Evolutionary conservation across 805 yeast species (phyloP), one percentile per base, ranked within the genome.

Genomic region (Suhomyces canberraensis): DNA sequence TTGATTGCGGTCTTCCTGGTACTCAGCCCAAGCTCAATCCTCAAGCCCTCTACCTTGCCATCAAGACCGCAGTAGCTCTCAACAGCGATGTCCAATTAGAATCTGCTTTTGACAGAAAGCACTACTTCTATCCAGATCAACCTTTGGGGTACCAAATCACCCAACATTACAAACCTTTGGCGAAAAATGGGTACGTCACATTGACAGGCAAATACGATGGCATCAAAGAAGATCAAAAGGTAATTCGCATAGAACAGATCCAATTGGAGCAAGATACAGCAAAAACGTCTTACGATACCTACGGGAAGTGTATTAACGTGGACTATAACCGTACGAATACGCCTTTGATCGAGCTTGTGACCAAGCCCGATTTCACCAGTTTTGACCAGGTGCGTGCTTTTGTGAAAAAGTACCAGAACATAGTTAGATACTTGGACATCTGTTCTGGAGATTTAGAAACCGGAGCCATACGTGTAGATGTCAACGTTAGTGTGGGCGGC

Each of bases 211-310:
- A 72, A 24, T 66, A 70, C 37, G 96, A 89, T 53, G 78, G 73
- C 7, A 66, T 77, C 2, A 51, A 63, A 2, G 56, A 60, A 3
- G 58, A 60, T 2, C 63, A 58, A 20, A 73, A 79, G 34, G 51
- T 42, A 4, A 83, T 89, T 7, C 60, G 75, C 2, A 79, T 93
- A 17, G 79, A 75, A 37, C 97, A 91, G 59, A 61, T 93, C 26
- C 98, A 93, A 56, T 62, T 93, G 16, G 98, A 93, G 55, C 98
- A 93, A 60, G 98, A 91, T 54, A 91, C 97, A 0, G 98, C 95
- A 2, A 81, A 87, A 50, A 76, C 91, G 1, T 65, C 73, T 13
- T 82, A 87, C 56, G 64, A 65, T 35, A 50, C 50, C 15, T 59
- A 64, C 19, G 67, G 65, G 13, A 61, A 64, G 7, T 47, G 55